Evolutionary conservation across 2,329 filamentous ascomycete genomes (phyloP).

Genomic region (Fusarium sp.): DNA sequence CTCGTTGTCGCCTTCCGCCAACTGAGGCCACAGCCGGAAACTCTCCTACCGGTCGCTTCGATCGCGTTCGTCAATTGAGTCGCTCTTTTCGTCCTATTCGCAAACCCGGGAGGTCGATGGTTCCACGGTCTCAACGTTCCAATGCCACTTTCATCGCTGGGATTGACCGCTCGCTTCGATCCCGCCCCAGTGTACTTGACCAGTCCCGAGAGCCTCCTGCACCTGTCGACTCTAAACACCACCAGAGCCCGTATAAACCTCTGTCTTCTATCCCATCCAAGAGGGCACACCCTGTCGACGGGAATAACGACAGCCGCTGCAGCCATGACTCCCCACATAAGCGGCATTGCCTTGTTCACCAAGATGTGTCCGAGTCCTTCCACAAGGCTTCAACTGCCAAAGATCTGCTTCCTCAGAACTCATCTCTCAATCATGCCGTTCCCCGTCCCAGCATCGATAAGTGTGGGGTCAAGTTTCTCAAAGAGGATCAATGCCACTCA

Average conservation of each 20-base stretch:
- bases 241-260: background rate
- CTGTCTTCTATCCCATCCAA: background rate
- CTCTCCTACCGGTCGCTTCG: background rate
- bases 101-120: background rate
- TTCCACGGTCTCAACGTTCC: background rate
- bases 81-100: background rate
- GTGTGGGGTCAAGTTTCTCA: background rate
- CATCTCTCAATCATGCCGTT: background rate
- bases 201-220: background rate
- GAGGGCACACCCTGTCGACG: background rate
- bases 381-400: background rate
- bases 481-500: background rate
- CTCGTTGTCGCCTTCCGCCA: background rate
- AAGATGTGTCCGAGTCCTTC: background rate
- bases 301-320: background rate
- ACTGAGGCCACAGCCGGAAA: background rate
- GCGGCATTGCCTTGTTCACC: background rate
- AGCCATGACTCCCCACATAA: background rate
- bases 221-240: background rate
- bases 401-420: background rate
- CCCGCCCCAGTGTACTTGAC: background rate
- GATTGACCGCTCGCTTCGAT: background rate
- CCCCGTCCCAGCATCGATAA: background rate
- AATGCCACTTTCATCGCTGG: background rate
- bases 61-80: background rate